Conservation (phyloP, 139 green algal genomes). For the Tetradesmus obliquus region DNA sequence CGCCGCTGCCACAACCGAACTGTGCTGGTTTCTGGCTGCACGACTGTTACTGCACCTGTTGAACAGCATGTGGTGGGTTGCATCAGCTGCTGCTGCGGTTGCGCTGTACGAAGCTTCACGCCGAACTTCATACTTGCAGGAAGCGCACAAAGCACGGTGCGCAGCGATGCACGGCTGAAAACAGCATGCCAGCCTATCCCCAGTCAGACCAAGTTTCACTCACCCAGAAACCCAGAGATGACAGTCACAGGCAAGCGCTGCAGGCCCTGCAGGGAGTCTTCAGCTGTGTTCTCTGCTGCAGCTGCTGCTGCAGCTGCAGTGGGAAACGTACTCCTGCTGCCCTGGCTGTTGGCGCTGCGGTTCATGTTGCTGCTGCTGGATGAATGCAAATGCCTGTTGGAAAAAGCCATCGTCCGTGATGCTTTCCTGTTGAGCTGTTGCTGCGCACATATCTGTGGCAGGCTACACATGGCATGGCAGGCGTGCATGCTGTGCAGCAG, state of each 20-base stretch:
- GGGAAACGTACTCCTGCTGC: background rate
- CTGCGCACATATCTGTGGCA: background rate
- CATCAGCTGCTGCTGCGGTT: too few relatives aligned
- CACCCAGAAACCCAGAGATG: slow-evolving; percentile 59
- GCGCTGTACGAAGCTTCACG: too few relatives aligned
- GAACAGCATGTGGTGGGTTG: too few relatives aligned
- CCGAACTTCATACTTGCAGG: too few relatives aligned
- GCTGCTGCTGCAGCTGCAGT: background rate
- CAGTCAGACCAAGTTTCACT: background rate
- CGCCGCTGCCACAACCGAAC: too few relatives aligned
- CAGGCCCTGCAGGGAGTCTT: background rate
- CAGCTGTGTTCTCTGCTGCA: background rate
- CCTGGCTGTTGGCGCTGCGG: background rate
- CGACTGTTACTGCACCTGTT: too few relatives aligned
- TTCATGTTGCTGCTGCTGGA: too few relatives aligned
- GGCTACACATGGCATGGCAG: background rate
- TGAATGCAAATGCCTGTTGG: background rate
- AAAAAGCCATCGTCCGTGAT: background rate
- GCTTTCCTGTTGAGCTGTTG: background rate
- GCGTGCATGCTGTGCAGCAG: background rate
- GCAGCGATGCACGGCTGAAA: background rate
- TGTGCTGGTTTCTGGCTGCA: too few relatives aligned
- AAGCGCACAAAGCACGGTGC: too few relatives aligned
- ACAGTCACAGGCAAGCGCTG: slow-evolving; percentile 53
- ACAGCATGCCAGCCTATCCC: background rate